Percentiles rank a stretch among this genome's conserved stretches.
These are phyloP conservation scores for Komagataella ulmi DNA, from an alignment of 805 yeast genomes.

Conservation along the genomic window DNA sequence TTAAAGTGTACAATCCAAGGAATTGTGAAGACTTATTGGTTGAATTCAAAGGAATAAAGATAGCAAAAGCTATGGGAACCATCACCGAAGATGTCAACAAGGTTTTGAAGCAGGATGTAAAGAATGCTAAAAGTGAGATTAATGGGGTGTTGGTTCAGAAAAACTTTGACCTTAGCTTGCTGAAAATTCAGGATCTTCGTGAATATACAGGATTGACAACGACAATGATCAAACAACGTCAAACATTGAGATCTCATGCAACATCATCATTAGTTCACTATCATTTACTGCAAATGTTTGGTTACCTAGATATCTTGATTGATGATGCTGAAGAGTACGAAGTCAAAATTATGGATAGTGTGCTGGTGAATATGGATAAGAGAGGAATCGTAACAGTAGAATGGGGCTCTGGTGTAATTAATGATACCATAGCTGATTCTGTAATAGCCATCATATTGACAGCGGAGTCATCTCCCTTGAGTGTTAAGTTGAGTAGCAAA, in stretches of 20 bases:
- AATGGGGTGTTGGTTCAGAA: constrained; percentile 85
- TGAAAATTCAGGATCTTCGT: constrained; percentile 77
- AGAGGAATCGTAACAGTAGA: constrained; percentile 52
- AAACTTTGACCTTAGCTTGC: constrained; percentile 75
- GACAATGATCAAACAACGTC: constrained; percentile 72
- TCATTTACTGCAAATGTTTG: constrained; percentile 95
- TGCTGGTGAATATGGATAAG: constrained; percentile 33
- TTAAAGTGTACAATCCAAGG: constrained; percentile 82
- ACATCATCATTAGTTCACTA: constrained; percentile 69
- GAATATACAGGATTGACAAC: constrained; percentile 83
- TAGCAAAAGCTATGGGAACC: constrained; percentile 59
- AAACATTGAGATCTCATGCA: constrained; percentile 66
- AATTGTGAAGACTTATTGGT: constrained; percentile 73
- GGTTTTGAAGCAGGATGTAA: constrained; percentile 2
- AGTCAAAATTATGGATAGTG: constrained; percentile 50
- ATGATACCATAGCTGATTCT: constrained; percentile 90
- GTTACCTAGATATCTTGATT: constrained; percentile 50
- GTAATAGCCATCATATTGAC: constrained; percentile 82
- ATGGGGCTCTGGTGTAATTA: constrained; percentile 84
- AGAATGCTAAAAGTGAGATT: constrained; percentile 29
- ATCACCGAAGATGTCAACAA: constrained; percentile 32
- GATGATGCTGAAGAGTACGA: constrained; percentile 40
- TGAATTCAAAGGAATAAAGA: constrained; percentile 68
- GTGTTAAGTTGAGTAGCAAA: constrained; percentile 74
- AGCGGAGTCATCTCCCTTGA: constrained; percentile 90